phyloP scores from a whole-genome alignment of 176 grass and related monocot species.

The Dactylis glomerata region DNA sequence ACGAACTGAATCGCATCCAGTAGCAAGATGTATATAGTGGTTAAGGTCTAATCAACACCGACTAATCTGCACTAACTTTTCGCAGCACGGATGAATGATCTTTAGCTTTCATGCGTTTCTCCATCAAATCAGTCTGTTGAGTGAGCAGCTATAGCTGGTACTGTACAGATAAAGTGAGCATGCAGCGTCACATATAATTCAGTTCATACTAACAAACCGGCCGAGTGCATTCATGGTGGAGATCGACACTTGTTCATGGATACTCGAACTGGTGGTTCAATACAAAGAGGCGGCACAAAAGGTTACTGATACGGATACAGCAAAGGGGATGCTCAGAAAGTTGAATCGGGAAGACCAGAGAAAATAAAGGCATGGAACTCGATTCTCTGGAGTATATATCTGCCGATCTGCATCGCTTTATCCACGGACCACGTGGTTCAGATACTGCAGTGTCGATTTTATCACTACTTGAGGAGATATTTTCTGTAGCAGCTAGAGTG shows the following conservation, averaged over 20 bases:
- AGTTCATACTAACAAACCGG: not conserved
- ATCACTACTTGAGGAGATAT: not conserved
- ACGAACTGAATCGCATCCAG: not conserved
- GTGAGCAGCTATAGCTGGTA: not conserved
- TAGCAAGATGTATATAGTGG: not conserved
- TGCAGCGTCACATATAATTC: not conserved
- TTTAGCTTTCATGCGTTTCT: not conserved
- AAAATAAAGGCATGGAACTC: not conserved
- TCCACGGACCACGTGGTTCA: not conserved
- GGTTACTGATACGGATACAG: not conserved
- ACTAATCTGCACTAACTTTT: not conserved
- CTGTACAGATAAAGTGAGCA: not conserved
- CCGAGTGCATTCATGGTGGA: not conserved
- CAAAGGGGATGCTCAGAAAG: not conserved
- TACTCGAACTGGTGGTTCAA: not conserved
- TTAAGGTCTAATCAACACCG: not conserved
- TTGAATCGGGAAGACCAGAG: not conserved
- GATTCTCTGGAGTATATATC: not conserved
- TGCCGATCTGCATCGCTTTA: not conserved
- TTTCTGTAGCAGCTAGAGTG: not conserved
- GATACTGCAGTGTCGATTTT: not conserved
- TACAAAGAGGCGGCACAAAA: not conserved
- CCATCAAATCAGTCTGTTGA: not conserved
- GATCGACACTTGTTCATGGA: not conserved
- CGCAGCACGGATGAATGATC: not conserved